A percentile compares a stretch with the other conserved stretches of the same genome.
Evolutionary conservation across 106 monocot genomes (phyloP).

Genomic region (Iris macrosiphon): DNA sequence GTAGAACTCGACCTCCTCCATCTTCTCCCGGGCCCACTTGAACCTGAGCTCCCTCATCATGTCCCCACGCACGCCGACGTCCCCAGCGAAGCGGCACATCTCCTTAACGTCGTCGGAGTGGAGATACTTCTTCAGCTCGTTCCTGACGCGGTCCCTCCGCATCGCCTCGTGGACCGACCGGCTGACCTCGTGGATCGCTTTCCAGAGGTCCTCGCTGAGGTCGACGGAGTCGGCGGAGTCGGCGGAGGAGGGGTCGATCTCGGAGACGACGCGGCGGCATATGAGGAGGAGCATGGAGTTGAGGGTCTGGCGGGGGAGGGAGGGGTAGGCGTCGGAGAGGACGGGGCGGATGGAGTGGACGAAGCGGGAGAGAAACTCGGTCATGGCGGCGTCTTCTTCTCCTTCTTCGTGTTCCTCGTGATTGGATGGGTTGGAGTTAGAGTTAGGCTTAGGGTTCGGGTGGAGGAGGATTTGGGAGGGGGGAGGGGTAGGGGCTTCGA

Average conservation of each 20-base stretch:
- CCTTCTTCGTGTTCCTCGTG: neutral
- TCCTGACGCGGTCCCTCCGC: constrained; percentile 46
- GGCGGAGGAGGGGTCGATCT: constrained; percentile 17
- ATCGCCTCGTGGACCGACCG: constrained; percentile 53
- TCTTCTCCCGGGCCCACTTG: constrained; percentile 87
- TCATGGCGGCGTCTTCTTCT: constrained; percentile 37
- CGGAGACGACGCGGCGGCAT: constrained; percentile 53
- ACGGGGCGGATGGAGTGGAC: constrained; percentile 45
- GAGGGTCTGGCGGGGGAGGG: constrained; percentile 22
- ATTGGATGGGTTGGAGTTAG: neutral
- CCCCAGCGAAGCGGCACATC: constrained; percentile 84
- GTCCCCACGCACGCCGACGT: constrained; percentile 68
- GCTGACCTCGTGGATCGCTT: constrained; percentile 50
- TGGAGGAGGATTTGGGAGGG: constrained; percentile 17
- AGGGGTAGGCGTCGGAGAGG: constrained; percentile 55
- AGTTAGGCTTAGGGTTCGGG: neutral
- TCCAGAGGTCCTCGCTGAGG: constrained; percentile 82
- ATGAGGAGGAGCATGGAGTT: constrained; percentile 79
- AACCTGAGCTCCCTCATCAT: constrained; percentile 79
- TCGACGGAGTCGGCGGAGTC: constrained; percentile 26
- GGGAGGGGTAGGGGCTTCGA: neutral
- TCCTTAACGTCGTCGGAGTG: constrained; percentile 84
- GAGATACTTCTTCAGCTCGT: constrained; percentile 66
- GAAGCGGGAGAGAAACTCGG: constrained; percentile 93
- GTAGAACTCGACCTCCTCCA: constrained; percentile 76